Percentiles rank a stretch among this genome's conserved stretches.
Conservation (phyloP, 495 filamentous ascomycete genomes). For the Annulohypoxylon moriforme region DNA sequence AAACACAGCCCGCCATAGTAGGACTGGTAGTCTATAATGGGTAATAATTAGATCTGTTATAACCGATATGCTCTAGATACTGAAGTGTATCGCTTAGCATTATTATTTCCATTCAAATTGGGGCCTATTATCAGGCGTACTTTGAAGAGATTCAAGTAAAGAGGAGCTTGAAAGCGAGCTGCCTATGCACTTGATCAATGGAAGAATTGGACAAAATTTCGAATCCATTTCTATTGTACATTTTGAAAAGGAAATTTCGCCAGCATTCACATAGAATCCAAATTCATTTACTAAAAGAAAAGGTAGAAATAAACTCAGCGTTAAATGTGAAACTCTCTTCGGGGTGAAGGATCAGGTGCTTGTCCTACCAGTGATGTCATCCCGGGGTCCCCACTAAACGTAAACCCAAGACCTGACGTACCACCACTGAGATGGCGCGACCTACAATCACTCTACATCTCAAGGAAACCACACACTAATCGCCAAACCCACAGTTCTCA, state of each 20-base stretch:
- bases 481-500: neutral
- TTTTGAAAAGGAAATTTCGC: neutral
- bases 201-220: neutral
- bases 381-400: constrained; percentile 15
- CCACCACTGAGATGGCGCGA: neutral
- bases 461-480: neutral
- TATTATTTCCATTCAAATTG: neutral
- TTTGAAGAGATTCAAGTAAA: neutral
- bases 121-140: neutral
- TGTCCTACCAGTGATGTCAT: constrained; percentile 37
- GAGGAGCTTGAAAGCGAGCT: neutral
- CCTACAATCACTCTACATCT: neutral
- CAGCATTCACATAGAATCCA: neutral
- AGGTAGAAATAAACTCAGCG: neutral
- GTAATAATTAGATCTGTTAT: neutral
- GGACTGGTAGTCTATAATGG: neutral
- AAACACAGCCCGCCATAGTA: neutral
- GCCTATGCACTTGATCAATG: neutral
- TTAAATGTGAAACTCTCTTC: neutral
- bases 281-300: neutral
- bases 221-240: neutral
- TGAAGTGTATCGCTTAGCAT: neutral
- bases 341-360: constrained; percentile 15
- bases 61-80: neutral
- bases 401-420: constrained; percentile 7